Evolutionary conservation across 73 alveolate species (phyloP).

Genomic region (Stentor roeselii): DNA sequence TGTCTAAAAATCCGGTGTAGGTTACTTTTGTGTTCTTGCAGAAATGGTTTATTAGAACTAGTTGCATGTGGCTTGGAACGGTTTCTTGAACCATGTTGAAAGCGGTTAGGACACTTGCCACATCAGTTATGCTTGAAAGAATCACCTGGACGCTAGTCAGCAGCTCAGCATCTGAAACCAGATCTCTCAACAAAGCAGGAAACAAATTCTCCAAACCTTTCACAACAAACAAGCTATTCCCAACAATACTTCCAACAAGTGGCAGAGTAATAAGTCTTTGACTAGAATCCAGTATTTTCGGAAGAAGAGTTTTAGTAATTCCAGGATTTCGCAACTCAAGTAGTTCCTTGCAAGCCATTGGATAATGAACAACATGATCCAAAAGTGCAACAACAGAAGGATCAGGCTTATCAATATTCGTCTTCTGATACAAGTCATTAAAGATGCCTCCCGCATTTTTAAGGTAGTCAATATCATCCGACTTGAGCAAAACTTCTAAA

Average conservation of each 20-base stretch:
- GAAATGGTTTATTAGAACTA: constrained; percentile 13
- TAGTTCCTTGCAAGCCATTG: constrained; percentile 19
- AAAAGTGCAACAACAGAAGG: background rate
- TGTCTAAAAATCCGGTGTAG: background rate
- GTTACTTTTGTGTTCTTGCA: background rate
- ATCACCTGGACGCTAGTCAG: background rate
- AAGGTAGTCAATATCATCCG: constrained; percentile 8
- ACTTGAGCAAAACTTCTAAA: background rate
- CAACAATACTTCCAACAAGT: background rate
- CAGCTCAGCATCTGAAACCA: background rate
- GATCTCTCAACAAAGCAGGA: background rate
- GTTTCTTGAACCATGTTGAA: background rate
- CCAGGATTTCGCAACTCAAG: background rate
- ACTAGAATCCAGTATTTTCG: background rate
- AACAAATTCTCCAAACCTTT: background rate
- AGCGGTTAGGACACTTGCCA: background rate
- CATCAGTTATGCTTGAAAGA: background rate
- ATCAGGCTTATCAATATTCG: background rate
- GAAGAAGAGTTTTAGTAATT: constrained; percentile 16
- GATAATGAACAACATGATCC: background rate
- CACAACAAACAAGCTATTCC: background rate
- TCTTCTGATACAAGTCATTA: constrained; percentile 11
- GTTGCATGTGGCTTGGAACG: background rate
- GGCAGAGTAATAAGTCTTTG: background rate
- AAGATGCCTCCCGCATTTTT: constrained; percentile 23